phyloP scores from a whole-genome alignment of 106 monocot genomes.

The Dendrobium chrysotoxum region DNA sequence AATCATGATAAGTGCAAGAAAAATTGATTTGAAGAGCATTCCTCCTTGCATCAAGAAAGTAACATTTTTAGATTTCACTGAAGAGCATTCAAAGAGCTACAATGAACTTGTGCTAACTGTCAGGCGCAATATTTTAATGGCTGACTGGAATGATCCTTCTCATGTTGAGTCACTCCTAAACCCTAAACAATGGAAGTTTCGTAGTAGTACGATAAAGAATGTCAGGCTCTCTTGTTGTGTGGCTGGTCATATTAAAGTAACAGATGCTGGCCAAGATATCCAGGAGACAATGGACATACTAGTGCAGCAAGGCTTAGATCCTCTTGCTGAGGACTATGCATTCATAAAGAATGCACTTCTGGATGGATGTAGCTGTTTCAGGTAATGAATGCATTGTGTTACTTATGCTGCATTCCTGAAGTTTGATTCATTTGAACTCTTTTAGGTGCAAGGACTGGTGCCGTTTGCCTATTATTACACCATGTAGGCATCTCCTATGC shows the following conservation, averaged over 20 bases:
- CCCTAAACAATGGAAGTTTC: constrained; percentile 96
- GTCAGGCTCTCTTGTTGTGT: constrained; percentile 96
- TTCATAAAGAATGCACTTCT: constrained; percentile 59
- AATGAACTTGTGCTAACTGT: constrained; percentile 91
- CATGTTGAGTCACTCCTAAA: constrained; percentile 99
- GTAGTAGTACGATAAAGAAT: constrained; percentile 73
- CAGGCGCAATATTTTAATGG: constrained; percentile 89
- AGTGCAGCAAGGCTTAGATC: constrained; percentile 69
- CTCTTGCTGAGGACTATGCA: constrained; percentile 66
- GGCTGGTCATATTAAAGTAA: constrained; percentile 88
- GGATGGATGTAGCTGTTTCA: constrained; percentile 80
- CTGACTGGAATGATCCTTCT: constrained; percentile 99
- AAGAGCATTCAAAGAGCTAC: constrained; percentile 82
- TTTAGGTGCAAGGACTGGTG: constrained; percentile 93
- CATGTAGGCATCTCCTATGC: constrained; percentile 95
- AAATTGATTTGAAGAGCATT: constrained; percentile 70
- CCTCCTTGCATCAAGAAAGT: constrained; percentile 84
- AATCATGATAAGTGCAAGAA: constrained; percentile 93
- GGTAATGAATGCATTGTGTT: constrained; percentile 37
- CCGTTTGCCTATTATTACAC: constrained; percentile 91
- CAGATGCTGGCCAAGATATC: constrained; percentile 89
- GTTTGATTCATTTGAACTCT: constrained; percentile 11
- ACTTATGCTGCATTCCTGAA: constrained; percentile 3
- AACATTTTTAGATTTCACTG: constrained; percentile 67
- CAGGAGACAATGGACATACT: constrained; percentile 95